Percentiles rank a stretch among this genome's conserved stretches.
These are phyloP conservation scores for Sarcocystis neurona DNA, from an alignment of 169 alveolate genomes.

Conservation along the genomic window DNA sequence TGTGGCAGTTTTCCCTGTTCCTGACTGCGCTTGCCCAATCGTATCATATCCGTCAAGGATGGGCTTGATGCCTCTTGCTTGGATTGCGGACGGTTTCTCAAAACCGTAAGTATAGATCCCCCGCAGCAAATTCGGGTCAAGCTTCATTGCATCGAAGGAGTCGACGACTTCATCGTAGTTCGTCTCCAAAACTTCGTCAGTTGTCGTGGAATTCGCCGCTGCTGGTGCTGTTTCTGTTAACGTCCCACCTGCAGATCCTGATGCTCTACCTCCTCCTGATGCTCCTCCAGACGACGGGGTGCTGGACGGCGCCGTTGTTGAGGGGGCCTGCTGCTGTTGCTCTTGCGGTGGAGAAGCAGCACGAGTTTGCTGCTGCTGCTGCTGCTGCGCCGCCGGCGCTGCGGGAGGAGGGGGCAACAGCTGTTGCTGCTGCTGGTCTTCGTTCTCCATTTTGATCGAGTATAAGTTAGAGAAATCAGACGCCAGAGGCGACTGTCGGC, in stretches of 20 bases:
- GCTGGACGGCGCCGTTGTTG: not conserved
- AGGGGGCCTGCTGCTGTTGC: not conserved
- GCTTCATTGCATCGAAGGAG: constrained; percentile 94
- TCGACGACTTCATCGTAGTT: constrained; percentile 95
- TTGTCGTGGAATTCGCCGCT: constrained; percentile 3
- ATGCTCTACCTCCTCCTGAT: not conserved
- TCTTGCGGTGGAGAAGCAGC: not conserved
- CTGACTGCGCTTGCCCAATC: constrained; percentile 98
- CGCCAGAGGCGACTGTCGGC: not conserved
- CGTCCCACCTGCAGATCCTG: not conserved
- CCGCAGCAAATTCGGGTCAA: constrained; percentile 92
- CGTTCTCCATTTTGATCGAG: constrained; percentile 19
- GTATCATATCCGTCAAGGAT: constrained; percentile 97
- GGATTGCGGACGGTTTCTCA: constrained; percentile 99
- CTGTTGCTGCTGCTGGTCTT: not conserved
- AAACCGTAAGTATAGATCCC: constrained; percentile 99
- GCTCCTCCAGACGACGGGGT: not conserved
- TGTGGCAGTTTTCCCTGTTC: constrained; percentile 99
- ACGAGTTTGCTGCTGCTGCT: constrained; percentile 9
- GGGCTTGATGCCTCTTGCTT: constrained; percentile 98
- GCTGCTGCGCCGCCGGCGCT: not conserved
- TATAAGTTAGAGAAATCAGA: not conserved
- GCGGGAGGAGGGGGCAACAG: too few species aligned
- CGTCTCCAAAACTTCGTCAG: constrained; percentile 80
- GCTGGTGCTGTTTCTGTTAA: constrained; percentile 26